Conservation (phyloP, 495 filamentous ascomycete species). For the Penicillium ochrochloron region DNA sequence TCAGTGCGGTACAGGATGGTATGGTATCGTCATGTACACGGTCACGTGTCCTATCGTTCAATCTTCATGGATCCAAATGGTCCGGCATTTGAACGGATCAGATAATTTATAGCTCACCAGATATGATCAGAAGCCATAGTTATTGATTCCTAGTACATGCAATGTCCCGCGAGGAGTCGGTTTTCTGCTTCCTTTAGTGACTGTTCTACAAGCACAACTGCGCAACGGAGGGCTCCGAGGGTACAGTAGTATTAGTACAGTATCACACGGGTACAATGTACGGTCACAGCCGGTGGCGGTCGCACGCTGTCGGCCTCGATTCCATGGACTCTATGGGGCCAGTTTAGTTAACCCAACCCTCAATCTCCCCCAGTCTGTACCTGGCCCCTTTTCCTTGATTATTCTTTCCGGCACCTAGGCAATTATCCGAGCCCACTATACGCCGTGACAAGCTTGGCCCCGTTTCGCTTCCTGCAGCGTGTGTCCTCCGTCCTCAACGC, state of each 20-base stretch:
- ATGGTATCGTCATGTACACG: neutral
- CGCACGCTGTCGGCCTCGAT: slow-evolving; percentile 8
- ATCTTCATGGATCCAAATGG: neutral
- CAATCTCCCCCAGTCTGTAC: slow-evolving; percentile 8
- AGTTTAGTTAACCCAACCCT: slow-evolving; percentile 10
- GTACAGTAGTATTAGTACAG: neutral
- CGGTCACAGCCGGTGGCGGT: slow-evolving; percentile 17
- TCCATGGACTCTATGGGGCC: slow-evolving; percentile 13
- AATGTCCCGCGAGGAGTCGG: neutral
- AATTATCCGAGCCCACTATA: neutral
- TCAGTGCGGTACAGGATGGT: neutral
- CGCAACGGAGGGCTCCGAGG: slow-evolving; percentile 17
- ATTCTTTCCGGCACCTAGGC: neutral
- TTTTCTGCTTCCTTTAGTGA: neutral
- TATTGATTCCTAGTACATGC: neutral
- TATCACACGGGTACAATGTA: slow-evolving; percentile 19
- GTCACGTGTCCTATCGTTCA: neutral
- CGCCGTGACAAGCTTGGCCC: slow-evolving; percentile 1
- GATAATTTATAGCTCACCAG: neutral
- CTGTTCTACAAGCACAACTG: neutral
- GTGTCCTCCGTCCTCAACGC: slow-evolving; percentile 32
- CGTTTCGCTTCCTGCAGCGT: slow-evolving; percentile 22
- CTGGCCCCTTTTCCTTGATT: slow-evolving; percentile 11
- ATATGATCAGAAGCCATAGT: neutral
- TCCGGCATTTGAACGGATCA: neutral